Base-by-base conservation (phyloP, 2,329 filamentous ascomycete genomes). In the Epichloe glyceriae region DNA sequence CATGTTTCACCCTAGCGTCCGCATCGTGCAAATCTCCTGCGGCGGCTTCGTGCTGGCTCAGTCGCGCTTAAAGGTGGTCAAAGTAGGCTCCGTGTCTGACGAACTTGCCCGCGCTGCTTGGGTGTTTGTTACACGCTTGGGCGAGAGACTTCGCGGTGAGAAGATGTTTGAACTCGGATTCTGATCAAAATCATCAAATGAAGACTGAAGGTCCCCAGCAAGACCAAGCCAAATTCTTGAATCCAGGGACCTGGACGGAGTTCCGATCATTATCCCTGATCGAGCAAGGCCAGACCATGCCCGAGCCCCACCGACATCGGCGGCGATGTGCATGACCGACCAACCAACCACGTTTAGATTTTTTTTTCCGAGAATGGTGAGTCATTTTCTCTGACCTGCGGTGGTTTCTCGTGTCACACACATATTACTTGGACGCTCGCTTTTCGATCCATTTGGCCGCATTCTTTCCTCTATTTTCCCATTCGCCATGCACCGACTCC, bases 41-140 rank as follows among this genome's bases (percentile, higher is more conserved):
- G 73, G 72, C 0, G 76, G 75, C 0, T 82, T 81, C 51, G 72
- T 74, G 38, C 62, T 80, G 11, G 73, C 73, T 0, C 76, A 78
- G 53, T 71, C 65, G 11, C 67, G 75, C 30, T 47, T 80, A 19
- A 80, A 80, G 61, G 60, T 79, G 14, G 50, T 68, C 15, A 61
- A 61, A 42, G 50, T 59, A 3, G 61, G 62, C 3, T 63, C 64
- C 17, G 50, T 62, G 40, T 64, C 53, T n/a, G 59, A 62, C 10
- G 60, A 60, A 20, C 52, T 67, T 3, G 64, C 61, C 7, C 61
- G 58, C 14, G 66, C 66, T 12, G 63, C 67, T 2, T 70, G 67
- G 67, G 61, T 63, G 49, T 69, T 70, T 54, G 62, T 68, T 47
- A 62, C 62, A 43, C 62, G 63, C 26, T 55, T 70, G 6, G 65